Evolutionary conservation across 805 yeast species (phyloP), one percentile per base, ranked within the genome.

Genomic region (Nakazawaea populi): DNA sequence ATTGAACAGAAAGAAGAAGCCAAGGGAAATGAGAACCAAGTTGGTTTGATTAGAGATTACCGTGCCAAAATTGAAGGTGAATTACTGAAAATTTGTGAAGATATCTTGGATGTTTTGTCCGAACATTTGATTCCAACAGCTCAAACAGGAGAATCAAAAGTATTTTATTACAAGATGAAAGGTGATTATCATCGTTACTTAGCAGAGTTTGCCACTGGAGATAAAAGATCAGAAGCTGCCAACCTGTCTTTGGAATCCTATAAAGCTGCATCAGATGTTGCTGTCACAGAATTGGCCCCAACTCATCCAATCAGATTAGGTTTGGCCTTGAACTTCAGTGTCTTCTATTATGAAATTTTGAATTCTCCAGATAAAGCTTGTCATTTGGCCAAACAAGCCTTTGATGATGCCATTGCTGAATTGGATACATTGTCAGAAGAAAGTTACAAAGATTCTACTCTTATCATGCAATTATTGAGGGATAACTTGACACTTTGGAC

Each of bases 111-210:
- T 41, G 96, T 92, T 56, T 81, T 94, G 68, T 84, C 89, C 59
- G 79, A 87, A 64, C 95, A 90, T 72, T 84, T 92, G 72, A 89
- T 92, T 65, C 91, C 97, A 60, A 79, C 92, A 56, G 97, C 98
- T 56, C 89, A 86, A 69, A 83, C 96, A 59, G 97, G 97, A 65
- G 99, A 94, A 76, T 90, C 97, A 47, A 90, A 92, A 80, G 98
- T 92, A 52, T 92, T 92, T 74, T 92, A 92, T 81, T 90, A 89
- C 78, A 92, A 92, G 82, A 92, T 92, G 98, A 92, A 92, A 79
- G 99, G 98, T 80, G 99, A 92, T 73, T 92, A 92, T 80, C 96
- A 91, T 79, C 96, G 99, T 79, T 92, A 92, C 74, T 81, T 92
- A 75, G 97, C 97, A 56, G 99, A 92, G 77, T 94, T 92, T 67